phyloP scores from a whole-genome alignment of 73 alveolate species.

The Durusdinium trenchii region DNA sequence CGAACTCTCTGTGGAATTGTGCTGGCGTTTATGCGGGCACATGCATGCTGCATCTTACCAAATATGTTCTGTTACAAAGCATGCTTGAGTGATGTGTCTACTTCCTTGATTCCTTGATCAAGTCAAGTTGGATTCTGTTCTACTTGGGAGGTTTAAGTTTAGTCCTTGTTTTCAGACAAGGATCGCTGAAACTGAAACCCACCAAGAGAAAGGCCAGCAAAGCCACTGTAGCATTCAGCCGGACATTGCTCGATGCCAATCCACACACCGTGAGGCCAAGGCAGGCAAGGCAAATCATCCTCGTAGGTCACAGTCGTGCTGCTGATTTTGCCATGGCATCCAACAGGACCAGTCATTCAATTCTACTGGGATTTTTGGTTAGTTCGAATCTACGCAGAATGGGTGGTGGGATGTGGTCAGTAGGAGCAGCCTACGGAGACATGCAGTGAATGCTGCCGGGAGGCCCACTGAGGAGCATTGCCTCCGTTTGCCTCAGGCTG shows the following conservation, averaged over 20 bases:
- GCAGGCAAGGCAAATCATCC: constrained; percentile 52
- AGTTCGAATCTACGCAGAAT: background rate
- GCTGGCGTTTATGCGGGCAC: no score
- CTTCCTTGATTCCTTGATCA: no score
- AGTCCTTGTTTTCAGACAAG: constrained; percentile 50
- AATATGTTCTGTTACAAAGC: no score
- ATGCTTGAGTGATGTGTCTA: no score
- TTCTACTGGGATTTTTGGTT: background rate
- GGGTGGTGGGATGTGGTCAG: background rate
- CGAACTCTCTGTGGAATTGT: no score
- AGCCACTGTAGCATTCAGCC: constrained; percentile 61
- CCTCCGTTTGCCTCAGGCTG: constrained; percentile 60
- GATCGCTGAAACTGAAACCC: constrained; percentile 40
- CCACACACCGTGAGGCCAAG: constrained; percentile 58
- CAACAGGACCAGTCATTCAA: background rate
- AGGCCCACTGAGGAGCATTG: constrained; percentile 51
- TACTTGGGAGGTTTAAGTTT: no score
- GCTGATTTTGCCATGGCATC: background rate
- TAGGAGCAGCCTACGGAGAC: background rate
- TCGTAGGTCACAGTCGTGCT: background rate
- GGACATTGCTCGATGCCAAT: constrained; percentile 21
- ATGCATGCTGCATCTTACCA: no score
- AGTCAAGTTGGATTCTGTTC: no score
- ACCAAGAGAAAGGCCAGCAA: constrained; percentile 45
- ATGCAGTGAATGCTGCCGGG: background rate